Evolutionary conservation across 805 yeast species (phyloP).

Genomic region (Pichia nakasei): DNA sequence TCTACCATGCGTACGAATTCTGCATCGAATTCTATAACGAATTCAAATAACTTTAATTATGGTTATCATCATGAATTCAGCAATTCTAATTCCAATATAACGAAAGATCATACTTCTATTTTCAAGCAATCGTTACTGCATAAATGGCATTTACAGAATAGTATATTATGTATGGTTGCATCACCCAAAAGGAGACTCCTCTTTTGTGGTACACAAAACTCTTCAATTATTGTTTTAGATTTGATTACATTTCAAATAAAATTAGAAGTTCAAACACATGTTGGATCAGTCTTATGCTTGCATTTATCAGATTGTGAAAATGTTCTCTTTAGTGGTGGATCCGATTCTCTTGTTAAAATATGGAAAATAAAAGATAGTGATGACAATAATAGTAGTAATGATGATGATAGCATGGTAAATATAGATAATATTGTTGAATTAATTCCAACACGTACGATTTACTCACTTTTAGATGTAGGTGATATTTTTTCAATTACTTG

Average conservation of each 20-base stretch:
- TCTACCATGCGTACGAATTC: neutral
- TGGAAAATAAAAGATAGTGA: slow-evolving; percentile 51
- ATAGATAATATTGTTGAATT: slow-evolving; percentile 11
- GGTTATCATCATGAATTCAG: slow-evolving; percentile 8
- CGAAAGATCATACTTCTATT: slow-evolving; percentile 8
- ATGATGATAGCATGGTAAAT: neutral
- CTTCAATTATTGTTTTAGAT: slow-evolving; percentile 65
- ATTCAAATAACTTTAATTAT: no score
- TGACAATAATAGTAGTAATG: neutral
- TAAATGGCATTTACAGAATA: slow-evolving; percentile 65
- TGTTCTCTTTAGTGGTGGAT: slow-evolving; percentile 72
- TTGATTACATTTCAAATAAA: slow-evolving; percentile 52
- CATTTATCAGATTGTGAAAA: slow-evolving; percentile 45
- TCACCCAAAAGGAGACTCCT: slow-evolving; percentile 50
- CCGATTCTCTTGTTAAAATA: slow-evolving; percentile 81
- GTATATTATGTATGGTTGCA: slow-evolving; percentile 64
- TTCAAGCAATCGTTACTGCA: slow-evolving; percentile 34
- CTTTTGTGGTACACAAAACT: slow-evolving; percentile 88
- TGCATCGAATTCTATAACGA: no score
- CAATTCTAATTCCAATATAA: slow-evolving; percentile 2
- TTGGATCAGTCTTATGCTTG: slow-evolving; percentile 68
- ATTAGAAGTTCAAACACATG: slow-evolving; percentile 49
- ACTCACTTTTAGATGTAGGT: slow-evolving; percentile 82
- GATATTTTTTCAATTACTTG: slow-evolving; percentile 83
- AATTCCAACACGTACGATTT: slow-evolving; percentile 58